These are phyloP conservation scores for Lachnum nothofagi DNA, from an alignment of 2,329 filamentous ascomycete species.

Conservation along the genomic window DNA sequence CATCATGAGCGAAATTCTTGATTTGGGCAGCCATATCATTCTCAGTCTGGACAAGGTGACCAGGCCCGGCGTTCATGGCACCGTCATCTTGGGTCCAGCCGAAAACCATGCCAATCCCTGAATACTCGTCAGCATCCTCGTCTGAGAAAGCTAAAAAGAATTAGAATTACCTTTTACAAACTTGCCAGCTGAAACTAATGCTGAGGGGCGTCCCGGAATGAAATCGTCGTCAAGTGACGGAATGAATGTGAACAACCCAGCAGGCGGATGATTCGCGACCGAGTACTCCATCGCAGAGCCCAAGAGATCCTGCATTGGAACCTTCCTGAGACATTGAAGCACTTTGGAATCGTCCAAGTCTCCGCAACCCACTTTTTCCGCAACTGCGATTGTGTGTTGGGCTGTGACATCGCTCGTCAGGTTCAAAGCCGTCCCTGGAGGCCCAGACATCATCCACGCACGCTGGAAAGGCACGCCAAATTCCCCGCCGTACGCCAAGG, in stretches of 20 bases:
- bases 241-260: slow-evolving; percentile 4
- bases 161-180: background rate
- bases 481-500: background rate
- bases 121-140: background rate
- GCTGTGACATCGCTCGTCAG: background rate
- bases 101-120: slow-evolving; percentile 3
- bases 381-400: background rate
- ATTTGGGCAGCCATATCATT: background rate
- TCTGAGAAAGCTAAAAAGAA: background rate
- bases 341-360: background rate
- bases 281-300: slow-evolving; percentile 9
- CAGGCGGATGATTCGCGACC: slow-evolving; percentile 1
- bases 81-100: slow-evolving; percentile 8
- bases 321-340: background rate
- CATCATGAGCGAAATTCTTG: background rate
- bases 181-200: background rate
- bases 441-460: slow-evolving; percentile 1
- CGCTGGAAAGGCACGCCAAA: background rate
- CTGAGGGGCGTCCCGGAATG: background rate
- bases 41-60: background rate
- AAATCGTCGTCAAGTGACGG: slow-evolving; percentile 1
- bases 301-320: slow-evolving; percentile 5
- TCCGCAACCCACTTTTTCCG: background rate
- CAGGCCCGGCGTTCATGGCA: slow-evolving; percentile 1
- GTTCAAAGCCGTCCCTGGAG: background rate